Evolutionary conservation across 2,329 filamentous ascomycete species (phyloP).

Genomic region (Fonsecaea pugnacius): DNA sequence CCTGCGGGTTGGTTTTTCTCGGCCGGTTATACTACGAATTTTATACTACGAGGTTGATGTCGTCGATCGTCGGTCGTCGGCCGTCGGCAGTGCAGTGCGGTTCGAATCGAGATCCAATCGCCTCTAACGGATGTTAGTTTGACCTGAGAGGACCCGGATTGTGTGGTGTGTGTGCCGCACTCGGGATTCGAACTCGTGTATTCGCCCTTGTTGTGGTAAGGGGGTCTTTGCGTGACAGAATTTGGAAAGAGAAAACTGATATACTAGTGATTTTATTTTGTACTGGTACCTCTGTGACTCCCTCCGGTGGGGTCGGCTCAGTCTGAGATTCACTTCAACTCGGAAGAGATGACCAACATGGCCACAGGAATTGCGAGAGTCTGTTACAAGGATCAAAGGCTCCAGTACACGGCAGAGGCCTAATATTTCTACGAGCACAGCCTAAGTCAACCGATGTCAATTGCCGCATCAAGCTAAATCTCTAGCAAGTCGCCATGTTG

Average conservation of each 20-base stretch:
- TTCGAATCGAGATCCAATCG: neutral
- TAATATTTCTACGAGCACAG: neutral
- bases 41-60: neutral
- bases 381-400: neutral
- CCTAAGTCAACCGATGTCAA: neutral
- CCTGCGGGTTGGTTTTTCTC: slow-evolving; percentile 1
- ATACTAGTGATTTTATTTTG: neutral
- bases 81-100: no score
- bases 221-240: slow-evolving; percentile 1
- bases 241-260: neutral
- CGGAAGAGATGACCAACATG: neutral
- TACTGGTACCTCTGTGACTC: slow-evolving; percentile 10
- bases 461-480: neutral
- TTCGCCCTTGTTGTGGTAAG: neutral
- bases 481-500: neutral
- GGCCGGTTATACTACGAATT: neutral
- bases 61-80: slow-evolving; percentile 9
- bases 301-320: neutral
- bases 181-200: slow-evolving; percentile 1
- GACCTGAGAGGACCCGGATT: neutral
- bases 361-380: neutral
- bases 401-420: neutral
- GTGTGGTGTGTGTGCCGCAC: slow-evolving; percentile 9
- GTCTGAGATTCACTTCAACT: neutral
- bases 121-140: neutral